Conservation (phyloP, 2,329 filamentous ascomycete species). For the Pseudogymnoascus sp. region DNA sequence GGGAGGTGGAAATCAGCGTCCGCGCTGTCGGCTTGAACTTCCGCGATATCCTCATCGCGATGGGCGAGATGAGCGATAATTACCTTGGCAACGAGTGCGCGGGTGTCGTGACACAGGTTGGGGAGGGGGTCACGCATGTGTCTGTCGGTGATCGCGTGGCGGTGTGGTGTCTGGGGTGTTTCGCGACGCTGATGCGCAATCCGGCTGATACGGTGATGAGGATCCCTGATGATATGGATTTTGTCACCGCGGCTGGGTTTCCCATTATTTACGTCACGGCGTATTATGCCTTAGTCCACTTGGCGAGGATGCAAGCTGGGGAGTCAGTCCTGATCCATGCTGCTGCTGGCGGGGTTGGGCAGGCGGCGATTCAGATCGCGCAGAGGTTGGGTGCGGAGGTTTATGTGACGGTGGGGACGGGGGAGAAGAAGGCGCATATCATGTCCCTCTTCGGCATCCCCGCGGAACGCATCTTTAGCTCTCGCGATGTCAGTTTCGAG, state of each 20-base stretch:
- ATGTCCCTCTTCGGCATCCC: not conserved
- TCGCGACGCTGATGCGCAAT: slow-evolving; percentile 29
- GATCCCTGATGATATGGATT: slow-evolving; percentile 24
- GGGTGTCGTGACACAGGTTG: slow-evolving; percentile 31
- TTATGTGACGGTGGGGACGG: slow-evolving; percentile 28
- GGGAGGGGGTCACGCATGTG: slow-evolving; percentile 24
- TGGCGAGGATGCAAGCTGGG: slow-evolving; percentile 21
- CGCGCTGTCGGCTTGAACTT: slow-evolving; percentile 34
- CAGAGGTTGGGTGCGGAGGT: slow-evolving; percentile 30
- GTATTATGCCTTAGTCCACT: slow-evolving; percentile 25
- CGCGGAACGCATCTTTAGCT: slow-evolving; percentile 12
- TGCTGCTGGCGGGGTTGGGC: slow-evolving; percentile 33
- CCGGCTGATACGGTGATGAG: slow-evolving; percentile 24
- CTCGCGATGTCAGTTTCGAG: slow-evolving; percentile 32
- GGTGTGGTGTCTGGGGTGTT: slow-evolving; percentile 29
- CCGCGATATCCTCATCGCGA: slow-evolving; percentile 32
- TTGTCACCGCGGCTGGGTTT: slow-evolving; percentile 26
- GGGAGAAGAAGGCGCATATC: slow-evolving; percentile 23
- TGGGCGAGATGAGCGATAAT: slow-evolving; percentile 30
- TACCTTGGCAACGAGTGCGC: slow-evolving; percentile 33
- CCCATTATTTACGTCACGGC: slow-evolving; percentile 28
- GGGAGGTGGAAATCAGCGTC: slow-evolving; percentile 25
- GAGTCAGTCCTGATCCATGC: slow-evolving; percentile 34
- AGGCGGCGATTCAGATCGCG: slow-evolving; percentile 33
- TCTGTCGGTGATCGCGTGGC: slow-evolving; percentile 32